phyloP scores from a whole-genome alignment of 2,329 filamentous ascomycete genomes.

The Basipetospora chlamydospora region DNA sequence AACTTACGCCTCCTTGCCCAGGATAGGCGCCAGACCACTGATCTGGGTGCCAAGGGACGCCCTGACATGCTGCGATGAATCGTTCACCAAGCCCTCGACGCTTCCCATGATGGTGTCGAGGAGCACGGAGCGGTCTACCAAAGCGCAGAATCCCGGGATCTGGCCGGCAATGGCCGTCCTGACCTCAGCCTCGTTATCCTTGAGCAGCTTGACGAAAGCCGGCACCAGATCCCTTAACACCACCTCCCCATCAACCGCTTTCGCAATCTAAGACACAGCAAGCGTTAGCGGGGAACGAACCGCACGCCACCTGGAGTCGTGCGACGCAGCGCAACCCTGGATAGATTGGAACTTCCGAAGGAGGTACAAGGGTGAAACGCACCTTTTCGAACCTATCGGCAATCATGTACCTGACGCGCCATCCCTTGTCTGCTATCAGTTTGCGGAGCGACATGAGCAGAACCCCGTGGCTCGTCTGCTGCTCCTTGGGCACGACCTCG shows the following conservation, averaged over 20 bases:
- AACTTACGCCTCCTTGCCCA: slow-evolving; percentile 90
- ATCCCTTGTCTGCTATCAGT: slow-evolving; percentile 98
- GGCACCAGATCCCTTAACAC: slow-evolving; percentile 87
- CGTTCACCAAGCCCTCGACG: slow-evolving; percentile 89
- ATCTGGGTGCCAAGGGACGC: slow-evolving; percentile 93
- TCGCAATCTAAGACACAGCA: slow-evolving; percentile 57
- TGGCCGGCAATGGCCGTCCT: slow-evolving; percentile 93
- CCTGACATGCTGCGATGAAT: slow-evolving; percentile 91
- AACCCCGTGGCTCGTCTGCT: slow-evolving; percentile 91
- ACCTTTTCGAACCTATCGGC: slow-evolving; percentile 97
- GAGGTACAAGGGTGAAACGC: slow-evolving; percentile 8
- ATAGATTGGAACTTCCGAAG: too few relatives aligned
- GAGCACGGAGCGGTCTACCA: slow-evolving; percentile 76
- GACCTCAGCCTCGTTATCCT: slow-evolving; percentile 95
- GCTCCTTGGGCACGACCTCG: slow-evolving; percentile 93
- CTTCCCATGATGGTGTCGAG: slow-evolving; percentile 94
- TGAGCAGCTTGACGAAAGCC: slow-evolving; percentile 91
- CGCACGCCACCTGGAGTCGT: too few relatives aligned
- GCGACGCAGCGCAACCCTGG: too few relatives aligned
- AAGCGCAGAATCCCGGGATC: slow-evolving; percentile 87
- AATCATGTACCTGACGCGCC: slow-evolving; percentile 98
- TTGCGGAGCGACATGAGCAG: slow-evolving; percentile 79
- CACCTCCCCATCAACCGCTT: slow-evolving; percentile 95
- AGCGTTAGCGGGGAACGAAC: too few relatives aligned
- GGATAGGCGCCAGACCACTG: slow-evolving; percentile 86